Evolutionary conservation across 2,329 filamentous ascomycete genomes (phyloP).

Genomic region (Helicocarpus griseus): DNA sequence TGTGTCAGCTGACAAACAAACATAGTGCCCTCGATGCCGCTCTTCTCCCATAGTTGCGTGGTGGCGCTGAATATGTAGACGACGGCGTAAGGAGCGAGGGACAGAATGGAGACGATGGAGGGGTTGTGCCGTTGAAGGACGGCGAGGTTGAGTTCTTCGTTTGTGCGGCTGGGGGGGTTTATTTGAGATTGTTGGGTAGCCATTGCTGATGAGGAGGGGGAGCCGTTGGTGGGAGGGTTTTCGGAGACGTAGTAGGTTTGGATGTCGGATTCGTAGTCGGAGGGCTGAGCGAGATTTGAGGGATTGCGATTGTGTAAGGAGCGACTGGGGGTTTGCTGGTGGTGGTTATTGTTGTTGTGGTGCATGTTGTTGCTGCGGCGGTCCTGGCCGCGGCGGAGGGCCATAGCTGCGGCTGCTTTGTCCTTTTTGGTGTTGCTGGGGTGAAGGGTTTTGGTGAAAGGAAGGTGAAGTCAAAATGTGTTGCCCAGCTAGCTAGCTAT

Average conservation of each 20-base stretch:
- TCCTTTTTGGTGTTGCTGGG: not conserved
- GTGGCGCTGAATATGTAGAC: slow-evolving; percentile 68
- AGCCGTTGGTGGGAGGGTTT: not conserved
- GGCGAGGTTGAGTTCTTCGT: slow-evolving; percentile 76
- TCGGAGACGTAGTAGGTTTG: slow-evolving; percentile 37
- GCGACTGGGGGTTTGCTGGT: slow-evolving; percentile 8
- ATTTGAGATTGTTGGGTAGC: not conserved
- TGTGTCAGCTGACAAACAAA: slow-evolving; percentile 65
- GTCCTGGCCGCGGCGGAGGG: slow-evolving; percentile 22
- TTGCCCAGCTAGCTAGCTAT: no score
- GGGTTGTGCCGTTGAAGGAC: slow-evolving; percentile 77
- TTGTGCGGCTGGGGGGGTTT: slow-evolving; percentile 47
- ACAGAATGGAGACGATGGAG: slow-evolving; percentile 60
- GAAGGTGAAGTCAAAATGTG: not conserved
- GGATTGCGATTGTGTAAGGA: slow-evolving; percentile 5
- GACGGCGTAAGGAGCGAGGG: slow-evolving; percentile 75
- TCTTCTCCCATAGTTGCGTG: slow-evolving; percentile 69
- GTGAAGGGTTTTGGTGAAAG: not conserved
- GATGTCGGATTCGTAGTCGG: slow-evolving; percentile 59
- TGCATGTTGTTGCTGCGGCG: slow-evolving; percentile 22
- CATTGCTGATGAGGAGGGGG: not conserved
- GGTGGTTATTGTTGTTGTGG: slow-evolving; percentile 14
- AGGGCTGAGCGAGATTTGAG: slow-evolving; percentile 18
- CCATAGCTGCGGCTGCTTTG: slow-evolving; percentile 16
- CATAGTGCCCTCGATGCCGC: slow-evolving; percentile 72